Conservation (phyloP, 306 rosid species). For the Macrotyloma uniflorum region DNA sequence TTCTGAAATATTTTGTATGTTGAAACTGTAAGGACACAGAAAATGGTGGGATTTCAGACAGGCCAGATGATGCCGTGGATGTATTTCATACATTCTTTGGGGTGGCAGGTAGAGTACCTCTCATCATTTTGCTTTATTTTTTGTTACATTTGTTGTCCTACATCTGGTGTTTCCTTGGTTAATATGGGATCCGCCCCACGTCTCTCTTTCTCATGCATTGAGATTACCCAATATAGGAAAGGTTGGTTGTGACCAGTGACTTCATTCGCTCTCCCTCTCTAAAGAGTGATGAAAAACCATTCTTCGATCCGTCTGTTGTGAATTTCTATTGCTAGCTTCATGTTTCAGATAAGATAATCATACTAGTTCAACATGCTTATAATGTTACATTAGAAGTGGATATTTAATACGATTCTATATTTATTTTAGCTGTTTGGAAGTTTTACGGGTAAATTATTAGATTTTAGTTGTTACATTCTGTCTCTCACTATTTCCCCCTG, state of each 20-base stretch:
- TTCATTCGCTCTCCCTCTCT: neutral
- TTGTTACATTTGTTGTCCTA: constrained; percentile 5
- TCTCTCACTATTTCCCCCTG: neutral
- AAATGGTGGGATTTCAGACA: constrained; percentile 94
- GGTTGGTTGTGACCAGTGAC: neutral
- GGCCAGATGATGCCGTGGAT: constrained; percentile 95
- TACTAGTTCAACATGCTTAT: neutral
- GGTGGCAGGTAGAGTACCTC: constrained; percentile 64
- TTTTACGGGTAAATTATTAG: too few relatives aligned
- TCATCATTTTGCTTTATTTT: neutral
- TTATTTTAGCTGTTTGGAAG: constrained; percentile 9
- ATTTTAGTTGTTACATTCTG: too few relatives aligned
- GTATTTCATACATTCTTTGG: constrained; percentile 88
- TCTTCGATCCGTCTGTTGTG: neutral
- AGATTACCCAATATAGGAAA: constrained; percentile 1
- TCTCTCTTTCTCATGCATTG: neutral
- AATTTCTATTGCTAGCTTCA: neutral
- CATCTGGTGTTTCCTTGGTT: constrained; percentile 23
- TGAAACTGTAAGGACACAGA: constrained; percentile 66
- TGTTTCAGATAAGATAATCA: constrained; percentile 5
- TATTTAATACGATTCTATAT: neutral
- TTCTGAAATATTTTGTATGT: constrained; percentile 40
- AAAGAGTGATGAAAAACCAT: constrained; percentile 1
- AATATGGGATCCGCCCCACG: neutral
- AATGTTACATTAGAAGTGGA: neutral